Conservation (phyloP, 257 asterid genomes). For the Linderniella brevidens region DNA sequence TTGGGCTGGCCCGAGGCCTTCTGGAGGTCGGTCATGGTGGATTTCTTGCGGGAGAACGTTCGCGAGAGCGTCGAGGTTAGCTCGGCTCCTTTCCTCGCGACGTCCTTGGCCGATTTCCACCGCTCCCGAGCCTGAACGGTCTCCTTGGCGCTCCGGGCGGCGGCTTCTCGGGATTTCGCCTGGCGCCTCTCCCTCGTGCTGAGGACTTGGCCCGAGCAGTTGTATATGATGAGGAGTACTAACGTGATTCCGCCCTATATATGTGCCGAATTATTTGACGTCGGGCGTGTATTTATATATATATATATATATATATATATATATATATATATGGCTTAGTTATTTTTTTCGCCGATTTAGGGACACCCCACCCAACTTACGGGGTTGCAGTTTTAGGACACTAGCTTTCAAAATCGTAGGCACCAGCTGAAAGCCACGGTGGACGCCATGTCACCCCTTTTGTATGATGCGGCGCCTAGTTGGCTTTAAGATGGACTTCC, state of each 20-base stretch:
- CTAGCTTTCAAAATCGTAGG: too few species aligned
- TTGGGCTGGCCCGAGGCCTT: conserved; percentile 40
- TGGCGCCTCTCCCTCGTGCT: conserved; percentile 60
- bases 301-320: too few species aligned
- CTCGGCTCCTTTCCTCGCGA: conserved; percentile 58
- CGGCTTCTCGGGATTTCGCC: conserved; percentile 92
- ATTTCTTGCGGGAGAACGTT: conserved; percentile 67
- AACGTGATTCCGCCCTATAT: conserved; percentile 63
- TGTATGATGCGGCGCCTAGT: too few species aligned
- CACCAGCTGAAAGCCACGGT: too few species aligned
- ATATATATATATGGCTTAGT: too few species aligned
- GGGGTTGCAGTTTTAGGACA: too few species aligned
- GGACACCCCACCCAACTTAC: too few species aligned
- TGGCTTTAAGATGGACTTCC: too few species aligned
- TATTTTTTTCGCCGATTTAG: too few species aligned
- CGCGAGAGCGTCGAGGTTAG: conserved; percentile 47
- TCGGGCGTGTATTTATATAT: too few species aligned
- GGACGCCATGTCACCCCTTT: too few species aligned
- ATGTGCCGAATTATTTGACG: conserved; percentile 10
- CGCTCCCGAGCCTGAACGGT: conserved; percentile 69
- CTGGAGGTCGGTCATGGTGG: conserved; percentile 23
- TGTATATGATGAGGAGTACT: conserved; percentile 74
- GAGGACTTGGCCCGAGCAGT: conserved; percentile 86
- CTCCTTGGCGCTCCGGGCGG: conserved; percentile 80
- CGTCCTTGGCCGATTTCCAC: conserved; percentile 88